Evolutionary conservation across 768 basidiomycete genomes (phyloP).

Genomic region (Jaapia argillacea): DNA sequence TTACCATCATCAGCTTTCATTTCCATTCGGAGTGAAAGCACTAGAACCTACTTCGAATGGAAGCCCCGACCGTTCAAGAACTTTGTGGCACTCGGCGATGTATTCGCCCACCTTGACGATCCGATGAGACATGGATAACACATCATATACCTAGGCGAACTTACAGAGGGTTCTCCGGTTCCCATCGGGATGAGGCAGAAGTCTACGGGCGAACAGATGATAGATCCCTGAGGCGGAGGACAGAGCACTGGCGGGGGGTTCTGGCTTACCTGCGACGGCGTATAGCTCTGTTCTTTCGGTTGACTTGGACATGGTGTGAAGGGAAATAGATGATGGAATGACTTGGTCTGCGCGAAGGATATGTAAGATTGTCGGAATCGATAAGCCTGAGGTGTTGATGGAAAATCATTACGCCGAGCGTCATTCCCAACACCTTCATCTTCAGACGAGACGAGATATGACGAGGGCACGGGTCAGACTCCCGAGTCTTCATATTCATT

Average conservation of each 20-base stretch:
- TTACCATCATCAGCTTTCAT: not conserved
- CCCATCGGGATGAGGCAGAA: slow-evolving; percentile 80
- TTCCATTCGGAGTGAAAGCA: slow-evolving; percentile 2
- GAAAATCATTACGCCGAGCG: too few relatives aligned
- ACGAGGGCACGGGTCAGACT: too few relatives aligned
- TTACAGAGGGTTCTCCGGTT: not conserved
- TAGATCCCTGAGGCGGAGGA: slow-evolving; percentile 3
- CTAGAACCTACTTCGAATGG: slow-evolving; percentile 56
- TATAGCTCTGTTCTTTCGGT: slow-evolving; percentile 41
- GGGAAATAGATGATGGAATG: too few relatives aligned
- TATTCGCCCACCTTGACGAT: slow-evolving; percentile 57
- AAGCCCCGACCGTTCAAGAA: slow-evolving; percentile 78
- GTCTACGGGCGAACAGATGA: slow-evolving; percentile 33
- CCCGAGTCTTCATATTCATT: too few relatives aligned
- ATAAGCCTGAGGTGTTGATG: too few relatives aligned
- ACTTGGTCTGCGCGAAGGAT: too few relatives aligned
- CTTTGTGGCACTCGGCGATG: slow-evolving; percentile 71
- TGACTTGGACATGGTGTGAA: too few relatives aligned
- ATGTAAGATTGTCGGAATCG: too few relatives aligned
- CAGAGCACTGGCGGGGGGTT: not conserved
- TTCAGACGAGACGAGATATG: too few relatives aligned
- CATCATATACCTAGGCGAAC: slow-evolving; percentile 21
- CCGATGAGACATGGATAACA: slow-evolving; percentile 10
- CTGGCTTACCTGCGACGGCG: slow-evolving; percentile 56
- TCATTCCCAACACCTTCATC: too few relatives aligned